phyloP scores from a whole-genome alignment of 768 basidiomycete genomes.

The Pleurotus citrinopileatus region DNA sequence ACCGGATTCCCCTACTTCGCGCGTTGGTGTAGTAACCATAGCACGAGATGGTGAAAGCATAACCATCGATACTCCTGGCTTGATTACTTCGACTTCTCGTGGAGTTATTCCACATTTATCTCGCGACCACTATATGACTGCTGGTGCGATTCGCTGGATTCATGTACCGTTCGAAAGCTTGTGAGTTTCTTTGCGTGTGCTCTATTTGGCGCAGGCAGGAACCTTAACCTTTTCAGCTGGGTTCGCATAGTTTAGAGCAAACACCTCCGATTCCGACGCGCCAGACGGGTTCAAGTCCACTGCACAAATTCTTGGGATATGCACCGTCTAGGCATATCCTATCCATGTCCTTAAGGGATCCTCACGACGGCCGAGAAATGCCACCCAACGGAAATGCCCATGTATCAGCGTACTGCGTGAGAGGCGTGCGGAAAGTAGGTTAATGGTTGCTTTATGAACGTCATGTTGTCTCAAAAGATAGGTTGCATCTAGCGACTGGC shows the following conservation, averaged over 20 bases:
- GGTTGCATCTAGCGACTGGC: conserved; percentile 59
- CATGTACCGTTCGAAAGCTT: conserved; percentile 80
- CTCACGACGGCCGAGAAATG: conserved; percentile 60
- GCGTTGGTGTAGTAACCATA: conserved; percentile 31
- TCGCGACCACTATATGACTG: conserved; percentile 49
- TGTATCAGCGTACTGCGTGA: conserved; percentile 54
- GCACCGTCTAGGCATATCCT: conserved; percentile 43
- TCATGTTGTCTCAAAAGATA: conserved; percentile 22
- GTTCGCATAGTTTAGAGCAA: conserved; percentile 53
- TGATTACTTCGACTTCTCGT: conserved; percentile 64
- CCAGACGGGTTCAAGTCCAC: conserved; percentile 44
- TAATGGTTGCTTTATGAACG: conserved; percentile 1
- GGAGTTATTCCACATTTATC: conserved; percentile 76
- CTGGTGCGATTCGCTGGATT: conserved; percentile 55
- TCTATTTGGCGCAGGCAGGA: not conserved
- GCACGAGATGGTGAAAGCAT: conserved; percentile 22
- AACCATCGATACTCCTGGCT: conserved; percentile 55
- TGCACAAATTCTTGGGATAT: conserved; percentile 70
- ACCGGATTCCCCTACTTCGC: conserved; percentile 25
- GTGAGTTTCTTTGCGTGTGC: conserved; percentile 43
- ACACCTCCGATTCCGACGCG: conserved; percentile 65
- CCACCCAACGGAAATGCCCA: conserved; percentile 66
- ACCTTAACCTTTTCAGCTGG: conserved; percentile 9
- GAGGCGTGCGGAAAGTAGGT: conserved; percentile 71
- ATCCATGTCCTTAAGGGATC: conserved; percentile 64